Conservation (phyloP, 495 filamentous ascomycete genomes). For the Tuber umbilicatum region DNA sequence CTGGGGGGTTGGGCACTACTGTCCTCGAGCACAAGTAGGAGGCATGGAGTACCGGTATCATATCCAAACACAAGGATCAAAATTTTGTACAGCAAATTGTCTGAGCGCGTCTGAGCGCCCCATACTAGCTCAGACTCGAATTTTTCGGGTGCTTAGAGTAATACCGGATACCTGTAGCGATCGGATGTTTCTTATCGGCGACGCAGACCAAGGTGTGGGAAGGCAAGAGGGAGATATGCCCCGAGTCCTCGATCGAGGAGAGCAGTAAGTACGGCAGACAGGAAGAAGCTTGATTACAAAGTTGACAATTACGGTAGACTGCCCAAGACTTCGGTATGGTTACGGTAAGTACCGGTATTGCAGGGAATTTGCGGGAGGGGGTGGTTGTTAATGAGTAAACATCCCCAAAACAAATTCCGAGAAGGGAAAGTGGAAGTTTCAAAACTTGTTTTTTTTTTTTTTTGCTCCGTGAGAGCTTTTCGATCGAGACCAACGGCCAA, state of each 20-base stretch:
- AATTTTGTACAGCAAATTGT: too few species aligned
- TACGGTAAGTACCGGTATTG: not conserved
- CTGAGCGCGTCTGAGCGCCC: too few species aligned
- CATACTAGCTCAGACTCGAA: too few species aligned
- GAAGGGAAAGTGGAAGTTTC: not conserved
- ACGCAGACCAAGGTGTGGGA: not conserved
- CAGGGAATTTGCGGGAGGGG: too few species aligned
- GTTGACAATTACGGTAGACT: not conserved
- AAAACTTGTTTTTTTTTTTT: too few species aligned
- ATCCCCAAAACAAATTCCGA: not conserved
- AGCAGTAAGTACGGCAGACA: not conserved
- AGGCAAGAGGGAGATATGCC: not conserved
- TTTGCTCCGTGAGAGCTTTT: too few species aligned
- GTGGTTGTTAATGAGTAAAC: not conserved
- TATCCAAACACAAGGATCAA: too few species aligned
- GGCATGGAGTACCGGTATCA: too few species aligned
- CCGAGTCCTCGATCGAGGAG: not conserved
- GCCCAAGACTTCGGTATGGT: not conserved
- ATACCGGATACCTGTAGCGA: not conserved
- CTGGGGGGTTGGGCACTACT: too few species aligned
- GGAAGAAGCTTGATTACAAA: not conserved
- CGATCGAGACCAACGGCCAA: too few species aligned
- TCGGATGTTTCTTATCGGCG: not conserved
- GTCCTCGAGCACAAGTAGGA: too few species aligned
- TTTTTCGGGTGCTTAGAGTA: too few species aligned